Evolutionary conservation across 495 filamentous ascomycete genomes (phyloP).

Genomic region (Penicillium simplicissimum): DNA sequence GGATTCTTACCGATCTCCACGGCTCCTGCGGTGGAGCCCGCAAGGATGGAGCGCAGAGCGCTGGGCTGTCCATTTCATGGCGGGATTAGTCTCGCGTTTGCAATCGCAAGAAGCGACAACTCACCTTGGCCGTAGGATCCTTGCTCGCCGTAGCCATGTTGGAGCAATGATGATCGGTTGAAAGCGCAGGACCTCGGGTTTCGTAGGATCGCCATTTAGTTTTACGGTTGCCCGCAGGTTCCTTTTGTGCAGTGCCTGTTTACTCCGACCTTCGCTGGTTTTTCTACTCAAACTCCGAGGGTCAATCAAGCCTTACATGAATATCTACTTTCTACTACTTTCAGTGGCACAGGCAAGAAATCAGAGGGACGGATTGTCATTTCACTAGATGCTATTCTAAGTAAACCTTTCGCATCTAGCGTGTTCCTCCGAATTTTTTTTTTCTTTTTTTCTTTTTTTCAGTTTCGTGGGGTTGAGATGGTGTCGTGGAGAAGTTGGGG

Average conservation of each 20-base stretch:
- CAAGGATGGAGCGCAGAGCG: slow-evolving; percentile 80
- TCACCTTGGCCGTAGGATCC: slow-evolving; percentile 49
- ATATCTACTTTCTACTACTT: neutral
- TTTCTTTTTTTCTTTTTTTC: too few relatives aligned
- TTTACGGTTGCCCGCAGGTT: slow-evolving; percentile 24
- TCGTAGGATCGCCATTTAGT: slow-evolving; percentile 13
- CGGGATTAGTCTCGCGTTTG: slow-evolving; percentile 21
- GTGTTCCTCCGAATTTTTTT: slow-evolving; percentile 34
- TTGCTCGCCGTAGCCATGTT: slow-evolving; percentile 44
- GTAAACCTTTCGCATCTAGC: slow-evolving; percentile 22
- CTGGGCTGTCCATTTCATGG: slow-evolving; percentile 58
- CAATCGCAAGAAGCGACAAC: neutral
- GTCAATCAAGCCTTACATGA: too few relatives aligned
- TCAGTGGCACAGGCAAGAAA: neutral
- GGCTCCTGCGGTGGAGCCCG: slow-evolving; percentile 86
- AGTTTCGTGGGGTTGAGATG: slow-evolving; percentile 5
- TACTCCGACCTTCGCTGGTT: slow-evolving; percentile 6
- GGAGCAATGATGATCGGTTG: slow-evolving; percentile 7
- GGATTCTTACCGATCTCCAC: slow-evolving; percentile 78
- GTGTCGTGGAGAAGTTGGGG: neutral
- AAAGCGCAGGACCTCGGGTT: slow-evolving; percentile 19
- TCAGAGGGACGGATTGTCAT: slow-evolving; percentile 36
- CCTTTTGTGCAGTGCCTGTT: slow-evolving; percentile 20
- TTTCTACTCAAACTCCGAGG: neutral
- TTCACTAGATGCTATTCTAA: slow-evolving; percentile 31